Base-by-base conservation (phyloP, 2,329 filamentous ascomycete species). In the Aureobasidium uvarum region DNA sequence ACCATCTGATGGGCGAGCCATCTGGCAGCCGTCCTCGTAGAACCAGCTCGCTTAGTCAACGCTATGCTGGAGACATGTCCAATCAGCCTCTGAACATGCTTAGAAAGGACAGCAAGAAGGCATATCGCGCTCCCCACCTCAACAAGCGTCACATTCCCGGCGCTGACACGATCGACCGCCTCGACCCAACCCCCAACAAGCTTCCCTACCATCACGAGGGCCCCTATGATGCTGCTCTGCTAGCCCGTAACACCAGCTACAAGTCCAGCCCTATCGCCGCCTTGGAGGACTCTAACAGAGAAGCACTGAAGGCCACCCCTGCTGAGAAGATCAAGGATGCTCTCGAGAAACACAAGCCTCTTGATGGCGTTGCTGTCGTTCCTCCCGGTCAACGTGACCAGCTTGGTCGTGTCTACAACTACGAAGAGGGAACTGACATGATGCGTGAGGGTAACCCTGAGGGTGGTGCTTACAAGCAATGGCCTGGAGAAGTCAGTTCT, bases 181-280 rank as follows among this genome's bases (percentile, higher is more conserved):
- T 98, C 1, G 94, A 96, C 74, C 82, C 80, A 62, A 80, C 83
- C 2, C 76, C 84, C n/a, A 84, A 85, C 62, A 84, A 85, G 59
- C 83, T 83, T 20, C 78, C 83, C 2, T 96, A 96, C 76, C 94
- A 97, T 76, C 94, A 98, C 72, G 91, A 89, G 69, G 93, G 94
- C 0, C 94, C 94, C 0, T 98, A 90, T 71, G 94, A 98, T 74
- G 91, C 93, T 11, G 89, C 91, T 2, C 82, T 91, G 62, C 81
- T 89, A 1, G 85, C 89, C 14, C 85, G 91, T 55, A 97, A 97
- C 77, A 81, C 79, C 4, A 81, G 86, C 71, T 82, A 80, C 70
- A 79, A 81, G 64, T 78, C 75, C 66, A 88, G 90, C 3, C 93
- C 94, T 0, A 78, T 97, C 8, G 91, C 89, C 33, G 94, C 93